Evolutionary conservation across 2,329 filamentous ascomycete genomes (phyloP), one percentile per base, ranked within the genome.

Genomic region (Penicillium hesseltinei): DNA sequence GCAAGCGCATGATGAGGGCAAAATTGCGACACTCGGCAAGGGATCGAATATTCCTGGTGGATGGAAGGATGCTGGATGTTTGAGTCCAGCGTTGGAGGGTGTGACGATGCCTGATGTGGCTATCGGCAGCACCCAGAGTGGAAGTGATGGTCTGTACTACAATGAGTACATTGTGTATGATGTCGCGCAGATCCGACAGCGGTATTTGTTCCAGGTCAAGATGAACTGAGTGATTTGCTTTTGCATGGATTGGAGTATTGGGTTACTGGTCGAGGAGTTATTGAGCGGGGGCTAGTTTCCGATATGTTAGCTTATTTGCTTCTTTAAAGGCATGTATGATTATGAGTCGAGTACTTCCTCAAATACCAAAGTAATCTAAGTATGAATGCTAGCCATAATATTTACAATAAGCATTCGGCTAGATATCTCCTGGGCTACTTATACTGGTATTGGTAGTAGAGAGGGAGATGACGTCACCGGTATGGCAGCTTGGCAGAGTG

Each of bases 1-100:
- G 5, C 79, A 82, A 39, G 89, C 88, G 0, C 84, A 84, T 60
- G 71, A 77, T 2, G 75, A 81, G 1, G 86, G 86, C 17, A 81
- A 84, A 69, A 75, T 84, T 40, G 85, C 88, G 2, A 95, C 91
- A 0, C 87, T 84, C 75, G 91, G 91, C 9, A 80, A 85, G 69
- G 91, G 91, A 2, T 62, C 50, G 5, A 86, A 78, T 0, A 85
- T 84, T 0, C 91, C 91, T 0, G 77, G 72, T 19, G 78, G 78
- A 43, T 95, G 91, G 91, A 90, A 90, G 71, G 90, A 95, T 71
- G 91, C 89, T 0, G 77, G 76, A 2, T 82, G 80, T 51, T 82
- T 92, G 8, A 82, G 91, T 64, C 77, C 82, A 2, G 80, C 81
- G 3, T 76, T 95, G 43, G 77, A 82, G 56, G 91, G 90, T 0